phyloP scores from a whole-genome alignment of 257 asterid species.

The Solanum dulcamara region DNA sequence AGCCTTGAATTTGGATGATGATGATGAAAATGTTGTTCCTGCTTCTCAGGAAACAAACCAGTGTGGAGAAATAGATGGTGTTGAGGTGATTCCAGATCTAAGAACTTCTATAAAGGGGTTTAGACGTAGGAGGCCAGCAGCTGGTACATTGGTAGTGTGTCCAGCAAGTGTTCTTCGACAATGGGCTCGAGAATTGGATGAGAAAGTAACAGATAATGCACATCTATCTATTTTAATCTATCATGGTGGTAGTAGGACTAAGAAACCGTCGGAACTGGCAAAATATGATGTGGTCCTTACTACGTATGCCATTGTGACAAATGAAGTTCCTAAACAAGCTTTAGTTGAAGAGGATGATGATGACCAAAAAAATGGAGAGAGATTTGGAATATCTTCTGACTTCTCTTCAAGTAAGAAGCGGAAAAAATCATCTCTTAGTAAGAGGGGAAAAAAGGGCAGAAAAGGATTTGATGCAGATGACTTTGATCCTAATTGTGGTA shows the following conservation, averaged over 20 bases:
- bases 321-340: conserved; percentile 91
- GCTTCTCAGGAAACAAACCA: conserved; percentile 34
- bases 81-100: conserved; percentile 36
- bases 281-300: conserved; percentile 79
- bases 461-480: conserved; percentile 39
- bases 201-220: conserved; percentile 51
- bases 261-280: conserved; percentile 60
- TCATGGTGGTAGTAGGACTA: conserved; percentile 88
- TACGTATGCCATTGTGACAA: conserved; percentile 83
- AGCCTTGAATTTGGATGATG: conserved; percentile 84
- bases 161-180: conserved; percentile 99
- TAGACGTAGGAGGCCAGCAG: conserved; percentile 66
- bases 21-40: conserved; percentile 39
- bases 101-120: conserved; percentile 38
- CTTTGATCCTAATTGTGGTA: conserved; percentile 63
- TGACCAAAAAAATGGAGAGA: conserved; percentile 57
- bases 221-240: conserved; percentile 54
- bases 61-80: conserved; percentile 32
- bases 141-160: conserved; percentile 92
- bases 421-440: conserved; percentile 41
- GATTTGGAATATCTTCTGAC: conserved; percentile 63
- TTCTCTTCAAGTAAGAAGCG: conserved; percentile 47
- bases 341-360: conserved; percentile 76
- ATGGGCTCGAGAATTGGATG: conserved; percentile 87
- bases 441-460: conserved; percentile 63